phyloP scores from a whole-genome alignment of 768 basidiomycete genomes.

The Pilatotrama ljubarskyi region DNA sequence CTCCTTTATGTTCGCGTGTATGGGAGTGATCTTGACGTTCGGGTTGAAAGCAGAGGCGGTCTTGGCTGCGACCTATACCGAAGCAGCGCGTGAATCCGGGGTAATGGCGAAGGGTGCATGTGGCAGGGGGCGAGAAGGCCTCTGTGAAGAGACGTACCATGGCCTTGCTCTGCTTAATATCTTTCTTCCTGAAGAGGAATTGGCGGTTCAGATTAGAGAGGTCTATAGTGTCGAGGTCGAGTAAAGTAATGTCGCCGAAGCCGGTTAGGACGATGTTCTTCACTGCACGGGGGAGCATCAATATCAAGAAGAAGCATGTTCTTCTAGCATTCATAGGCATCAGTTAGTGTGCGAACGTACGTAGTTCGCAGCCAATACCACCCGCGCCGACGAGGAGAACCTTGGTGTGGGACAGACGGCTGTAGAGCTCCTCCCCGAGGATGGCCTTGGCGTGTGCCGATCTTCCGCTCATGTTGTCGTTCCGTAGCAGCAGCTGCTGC shows the following conservation, averaged over 20 bases:
- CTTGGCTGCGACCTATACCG: constrained; percentile 70
- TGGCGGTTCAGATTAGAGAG: constrained; percentile 96
- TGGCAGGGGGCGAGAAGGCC: not conserved
- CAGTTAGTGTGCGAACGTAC: constrained; percentile 59
- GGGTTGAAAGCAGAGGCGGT: constrained; percentile 87
- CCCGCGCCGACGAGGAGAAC: constrained; percentile 94
- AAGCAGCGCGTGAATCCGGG: not conserved
- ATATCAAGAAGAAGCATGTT: too few species aligned
- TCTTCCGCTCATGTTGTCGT: constrained; percentile 33
- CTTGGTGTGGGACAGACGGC: constrained; percentile 58
- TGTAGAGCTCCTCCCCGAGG: constrained; percentile 71
- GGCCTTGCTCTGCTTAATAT: constrained; percentile 96
- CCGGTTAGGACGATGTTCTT: constrained; percentile 95
- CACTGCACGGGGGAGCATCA: too few species aligned
- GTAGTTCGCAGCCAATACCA: constrained; percentile 95
- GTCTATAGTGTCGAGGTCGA: constrained; percentile 98
- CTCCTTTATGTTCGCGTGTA: constrained; percentile 96
- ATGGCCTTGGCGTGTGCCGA: constrained; percentile 72
- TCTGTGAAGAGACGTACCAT: constrained; percentile 50
- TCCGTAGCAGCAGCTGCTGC: not conserved
- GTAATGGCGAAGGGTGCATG: not conserved
- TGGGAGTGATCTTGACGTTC: constrained; percentile 80
- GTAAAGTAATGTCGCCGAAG: constrained; percentile 87
- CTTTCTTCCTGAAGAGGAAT: constrained; percentile 95
- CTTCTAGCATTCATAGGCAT: too few species aligned